These are phyloP conservation scores for Penicillium soppii DNA, from an alignment of 495 filamentous ascomycete genomes.

Conservation along the genomic window DNA sequence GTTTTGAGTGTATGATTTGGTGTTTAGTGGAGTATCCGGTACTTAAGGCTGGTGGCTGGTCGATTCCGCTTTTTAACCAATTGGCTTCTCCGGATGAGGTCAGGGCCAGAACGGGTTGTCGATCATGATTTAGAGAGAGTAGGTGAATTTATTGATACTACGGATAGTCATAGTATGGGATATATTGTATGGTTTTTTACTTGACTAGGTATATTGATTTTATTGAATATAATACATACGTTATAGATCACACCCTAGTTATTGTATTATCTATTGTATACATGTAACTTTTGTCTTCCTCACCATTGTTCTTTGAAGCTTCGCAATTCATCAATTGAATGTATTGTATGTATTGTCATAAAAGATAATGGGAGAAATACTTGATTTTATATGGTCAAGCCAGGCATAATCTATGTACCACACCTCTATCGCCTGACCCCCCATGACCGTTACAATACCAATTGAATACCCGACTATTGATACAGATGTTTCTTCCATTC, in stretches of 20 bases:
- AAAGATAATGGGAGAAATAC: too few species aligned
- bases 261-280: too few species aligned
- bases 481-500: neutral
- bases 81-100: conserved; percentile 19
- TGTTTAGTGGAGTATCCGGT: conserved; percentile 11
- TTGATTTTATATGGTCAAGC: neutral
- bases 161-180: too few species aligned
- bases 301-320: too few species aligned
- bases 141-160: too few species aligned
- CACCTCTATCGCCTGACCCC: neutral
- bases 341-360: too few species aligned
- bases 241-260: too few species aligned
- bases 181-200: too few species aligned
- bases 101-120: conserved; percentile 21
- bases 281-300: too few species aligned
- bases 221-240: too few species aligned
- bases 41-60: conserved; percentile 1
- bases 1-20: neutral
- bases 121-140: conserved; percentile 10
- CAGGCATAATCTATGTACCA: neutral
- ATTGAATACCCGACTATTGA: conserved; percentile 6
- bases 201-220: too few species aligned
- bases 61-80: conserved; percentile 9
- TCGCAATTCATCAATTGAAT: too few species aligned
- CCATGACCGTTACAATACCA: neutral